These are phyloP conservation scores for Dothistroma pini DNA, from an alignment of 2,329 filamentous ascomycete species.

Conservation along the genomic window DNA sequence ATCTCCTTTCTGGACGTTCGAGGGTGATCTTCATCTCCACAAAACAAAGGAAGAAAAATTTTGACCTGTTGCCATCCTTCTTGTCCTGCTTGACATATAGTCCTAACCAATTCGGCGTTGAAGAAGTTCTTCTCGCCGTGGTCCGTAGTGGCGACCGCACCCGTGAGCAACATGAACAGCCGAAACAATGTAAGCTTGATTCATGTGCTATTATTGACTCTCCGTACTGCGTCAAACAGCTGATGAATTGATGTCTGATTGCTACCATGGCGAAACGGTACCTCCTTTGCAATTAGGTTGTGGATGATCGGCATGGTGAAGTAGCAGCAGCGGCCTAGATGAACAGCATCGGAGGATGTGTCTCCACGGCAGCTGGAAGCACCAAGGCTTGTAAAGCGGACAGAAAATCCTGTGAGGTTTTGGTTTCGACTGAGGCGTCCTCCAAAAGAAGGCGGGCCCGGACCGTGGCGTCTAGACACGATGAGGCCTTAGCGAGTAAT, in stretches of 20 bases:
- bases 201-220: constrained; percentile 5
- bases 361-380: background rate
- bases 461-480: background rate
- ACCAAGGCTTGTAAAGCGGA: background rate
- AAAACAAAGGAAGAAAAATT: constrained; percentile 3
- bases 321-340: constrained; percentile 1
- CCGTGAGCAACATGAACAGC: background rate
- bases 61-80: background rate
- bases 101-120: constrained; percentile 3
- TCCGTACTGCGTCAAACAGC: constrained; percentile 3
- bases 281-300: background rate
- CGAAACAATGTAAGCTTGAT: constrained; percentile 1
- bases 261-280: background rate
- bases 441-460: background rate
- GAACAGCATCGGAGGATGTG: background rate
- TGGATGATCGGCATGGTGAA: background rate
- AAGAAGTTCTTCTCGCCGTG: constrained; percentile 5
- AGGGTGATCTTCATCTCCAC: background rate
- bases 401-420: background rate
- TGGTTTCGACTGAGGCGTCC: background rate
- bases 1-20: background rate
- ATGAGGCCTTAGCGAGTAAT: background rate
- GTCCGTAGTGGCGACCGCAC: background rate
- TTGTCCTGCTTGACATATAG: background rate
- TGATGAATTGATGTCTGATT: background rate